Base-by-base conservation (phyloP, 805 yeast genomes). In the Metschnikowia dekortorum region DNA sequence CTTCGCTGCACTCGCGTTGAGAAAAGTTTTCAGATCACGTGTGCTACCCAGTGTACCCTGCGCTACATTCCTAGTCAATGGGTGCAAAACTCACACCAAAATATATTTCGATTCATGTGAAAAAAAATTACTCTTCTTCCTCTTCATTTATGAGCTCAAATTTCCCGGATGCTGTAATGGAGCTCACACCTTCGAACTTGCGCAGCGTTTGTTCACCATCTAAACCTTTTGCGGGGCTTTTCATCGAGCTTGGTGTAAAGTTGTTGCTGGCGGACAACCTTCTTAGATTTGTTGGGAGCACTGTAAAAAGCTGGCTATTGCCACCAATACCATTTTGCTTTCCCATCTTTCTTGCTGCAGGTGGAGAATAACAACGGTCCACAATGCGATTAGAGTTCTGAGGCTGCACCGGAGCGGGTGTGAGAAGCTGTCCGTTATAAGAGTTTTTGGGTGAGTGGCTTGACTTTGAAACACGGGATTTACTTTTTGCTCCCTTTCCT, bases 21-120 rank as follows among this genome's bases (percentile, higher is more conserved):
- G 53, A 57, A 55, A 55, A 51, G 50, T 57, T 57, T 53, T 56
- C 53, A 45, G 39, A 48, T 57, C 60, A 57, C 60, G 60, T 57
- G 60, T 33, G 22, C 30, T 18, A 33, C 37, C 31, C 6, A 14
- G 35, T 39, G 44, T 29, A 16, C 41, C 8, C 28, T 31, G 46
- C 34, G 37, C 39, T 18, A 33, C 26, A 26, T 39, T 35, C 36
- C 39, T 18, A 41, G 29, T 9, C 14, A 22, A 26, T 45, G 54
- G 54, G 52, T 53, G 56, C 54, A 53, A 51, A 51, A 43, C 28
- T 9, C 45, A 22, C 8, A 16, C 29, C 22, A n/a, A 22, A 31
- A 33, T 33, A 28, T n/a, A 33, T 33, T n/a, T n/a, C 14, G 18
- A 41, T 13, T 8, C 13, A 37, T 22, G 30, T 29, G 8, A 16